Percentiles rank a stretch among this genome's conserved stretches.
Evolutionary conservation across 2,329 filamentous ascomycete genomes (phyloP).

Genomic region (Fusarium devonianum): DNA sequence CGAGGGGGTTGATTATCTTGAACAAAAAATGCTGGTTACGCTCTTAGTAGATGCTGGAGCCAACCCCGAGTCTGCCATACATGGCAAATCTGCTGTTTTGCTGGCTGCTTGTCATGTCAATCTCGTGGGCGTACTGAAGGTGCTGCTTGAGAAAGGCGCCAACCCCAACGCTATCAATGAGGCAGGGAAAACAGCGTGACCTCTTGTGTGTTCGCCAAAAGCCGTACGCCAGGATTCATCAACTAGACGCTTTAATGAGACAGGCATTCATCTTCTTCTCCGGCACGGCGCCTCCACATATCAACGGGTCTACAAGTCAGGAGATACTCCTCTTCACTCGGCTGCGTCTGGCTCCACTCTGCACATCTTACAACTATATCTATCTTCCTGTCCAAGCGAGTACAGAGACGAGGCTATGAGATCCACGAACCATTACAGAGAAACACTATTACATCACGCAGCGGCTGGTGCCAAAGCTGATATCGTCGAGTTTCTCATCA

Average conservation of each 20-base stretch:
- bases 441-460: slow-evolving; percentile 43
- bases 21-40: slow-evolving; percentile 30
- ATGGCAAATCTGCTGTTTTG: slow-evolving; percentile 7
- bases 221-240: neutral
- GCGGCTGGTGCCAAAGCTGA: slow-evolving; percentile 36
- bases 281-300: slow-evolving; percentile 22
- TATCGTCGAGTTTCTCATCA: slow-evolving; percentile 29
- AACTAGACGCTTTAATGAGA: slow-evolving; percentile 11
- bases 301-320: slow-evolving; percentile 23
- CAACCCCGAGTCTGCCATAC: slow-evolving; percentile 19
- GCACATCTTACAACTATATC: slow-evolving; percentile 31
- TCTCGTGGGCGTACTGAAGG: slow-evolving; percentile 29
- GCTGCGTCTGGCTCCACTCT: slow-evolving; percentile 26
- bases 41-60: slow-evolving; percentile 33
- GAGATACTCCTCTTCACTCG: slow-evolving; percentile 36
- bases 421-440: slow-evolving; percentile 29
- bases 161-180: slow-evolving; percentile 25
- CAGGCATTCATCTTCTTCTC: slow-evolving; percentile 32
- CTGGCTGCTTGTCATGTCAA: slow-evolving; percentile 6
- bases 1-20: slow-evolving; percentile 17
- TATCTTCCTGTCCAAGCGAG: slow-evolving; percentile 6
- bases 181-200: slow-evolving; percentile 31
- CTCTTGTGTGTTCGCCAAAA: slow-evolving; percentile 23
- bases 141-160: slow-evolving; percentile 39
- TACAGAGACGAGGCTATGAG: slow-evolving; percentile 2